A percentile compares a stretch with the other conserved stretches of the same genome.
Evolutionary conservation across 1,139 yeast species (phyloP).

Genomic region (Wickerhamomyces sp.): DNA sequence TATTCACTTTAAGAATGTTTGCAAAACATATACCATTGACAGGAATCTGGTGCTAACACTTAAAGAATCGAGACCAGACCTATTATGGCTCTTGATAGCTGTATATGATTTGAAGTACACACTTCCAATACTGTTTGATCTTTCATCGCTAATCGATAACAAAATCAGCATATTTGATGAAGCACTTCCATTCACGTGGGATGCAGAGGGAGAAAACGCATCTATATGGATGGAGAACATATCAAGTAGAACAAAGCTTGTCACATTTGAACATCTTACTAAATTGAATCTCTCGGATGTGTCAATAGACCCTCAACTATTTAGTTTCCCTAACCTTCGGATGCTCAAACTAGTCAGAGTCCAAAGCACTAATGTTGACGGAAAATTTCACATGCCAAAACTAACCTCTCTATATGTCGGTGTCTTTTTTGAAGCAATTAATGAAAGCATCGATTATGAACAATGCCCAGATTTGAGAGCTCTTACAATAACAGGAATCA

Average conservation of each 20-base stretch:
- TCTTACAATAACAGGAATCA: slow-evolving; percentile 4
- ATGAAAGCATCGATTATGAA: slow-evolving; percentile 7
- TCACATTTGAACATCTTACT: slow-evolving; percentile 9
- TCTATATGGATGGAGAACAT: slow-evolving; percentile 4
- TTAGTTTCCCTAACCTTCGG: slow-evolving; percentile 7
- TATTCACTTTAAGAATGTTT: neutral
- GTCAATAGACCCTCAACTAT: slow-evolving; percentile 6
- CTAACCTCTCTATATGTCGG: slow-evolving; percentile 3
- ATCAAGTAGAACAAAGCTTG: slow-evolving; percentile 4
- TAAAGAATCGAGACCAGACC: neutral
- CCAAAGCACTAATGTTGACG: neutral
- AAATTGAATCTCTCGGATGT: slow-evolving; percentile 6
- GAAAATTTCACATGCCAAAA: slow-evolving; percentile 6
- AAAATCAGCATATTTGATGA: slow-evolving; percentile 11
- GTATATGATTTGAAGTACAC: slow-evolving; percentile 8
- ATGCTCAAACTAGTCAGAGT: slow-evolving; percentile 5
- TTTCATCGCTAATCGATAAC: slow-evolving; percentile 4
- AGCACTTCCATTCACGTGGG: slow-evolving; percentile 2
- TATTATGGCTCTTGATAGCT: slow-evolving; percentile 9
- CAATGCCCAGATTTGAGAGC: neutral
- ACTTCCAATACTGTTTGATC: neutral
- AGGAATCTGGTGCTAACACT: neutral
- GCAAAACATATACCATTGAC: neutral
- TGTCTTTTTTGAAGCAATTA: slow-evolving; percentile 5
- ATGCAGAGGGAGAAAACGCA: neutral